Conservation (phyloP, 1,284 basidiomycete genomes). For the Naganishia albida region DNA sequence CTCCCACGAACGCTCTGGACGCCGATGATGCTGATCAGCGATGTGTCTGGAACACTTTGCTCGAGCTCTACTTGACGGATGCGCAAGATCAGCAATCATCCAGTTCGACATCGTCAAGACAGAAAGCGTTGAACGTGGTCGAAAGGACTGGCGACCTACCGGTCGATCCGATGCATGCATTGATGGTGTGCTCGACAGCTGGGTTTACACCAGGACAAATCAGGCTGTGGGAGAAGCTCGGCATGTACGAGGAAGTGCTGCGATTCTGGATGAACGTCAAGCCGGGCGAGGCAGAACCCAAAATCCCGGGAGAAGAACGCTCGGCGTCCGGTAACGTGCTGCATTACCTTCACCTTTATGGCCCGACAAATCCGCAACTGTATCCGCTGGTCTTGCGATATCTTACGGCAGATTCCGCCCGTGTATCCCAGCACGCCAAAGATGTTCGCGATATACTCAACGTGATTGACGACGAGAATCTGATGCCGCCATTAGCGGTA, state of each 20-base stretch:
- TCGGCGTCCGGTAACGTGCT: slow-evolving; percentile 67
- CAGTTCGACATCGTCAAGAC: slow-evolving; percentile 4
- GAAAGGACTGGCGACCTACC: slow-evolving; percentile 64
- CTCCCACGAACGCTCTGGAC: slow-evolving; percentile 55
- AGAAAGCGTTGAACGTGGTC: slow-evolving; percentile 71
- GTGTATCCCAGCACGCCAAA: slow-evolving; percentile 67
- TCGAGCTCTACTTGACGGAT: slow-evolving; percentile 82
- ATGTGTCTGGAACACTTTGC: slow-evolving; percentile 91
- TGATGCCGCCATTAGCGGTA: slow-evolving; percentile 84
- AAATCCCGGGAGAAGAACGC: slow-evolving; percentile 37
- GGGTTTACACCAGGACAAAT: slow-evolving; percentile 82
- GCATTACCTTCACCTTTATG: slow-evolving; percentile 71
- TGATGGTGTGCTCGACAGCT: slow-evolving; percentile 85
- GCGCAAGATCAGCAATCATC: slow-evolving; percentile 37
- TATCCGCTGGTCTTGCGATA: slow-evolving; percentile 89
- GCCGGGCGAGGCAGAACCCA: background rate
- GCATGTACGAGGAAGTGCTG: slow-evolving; percentile 93
- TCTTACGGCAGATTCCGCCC: slow-evolving; percentile 73
- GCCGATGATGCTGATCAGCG: slow-evolving; percentile 69
- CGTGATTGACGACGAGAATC: slow-evolving; percentile 72
- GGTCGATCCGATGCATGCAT: slow-evolving; percentile 85
- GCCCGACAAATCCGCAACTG: slow-evolving; percentile 67
- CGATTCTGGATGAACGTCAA: slow-evolving; percentile 75
- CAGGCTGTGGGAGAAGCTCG: slow-evolving; percentile 85
- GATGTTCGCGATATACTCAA: slow-evolving; percentile 73